Evolutionary conservation across 176 grass and related monocot genomes (phyloP).

Genomic region (Avena insularis): DNA sequence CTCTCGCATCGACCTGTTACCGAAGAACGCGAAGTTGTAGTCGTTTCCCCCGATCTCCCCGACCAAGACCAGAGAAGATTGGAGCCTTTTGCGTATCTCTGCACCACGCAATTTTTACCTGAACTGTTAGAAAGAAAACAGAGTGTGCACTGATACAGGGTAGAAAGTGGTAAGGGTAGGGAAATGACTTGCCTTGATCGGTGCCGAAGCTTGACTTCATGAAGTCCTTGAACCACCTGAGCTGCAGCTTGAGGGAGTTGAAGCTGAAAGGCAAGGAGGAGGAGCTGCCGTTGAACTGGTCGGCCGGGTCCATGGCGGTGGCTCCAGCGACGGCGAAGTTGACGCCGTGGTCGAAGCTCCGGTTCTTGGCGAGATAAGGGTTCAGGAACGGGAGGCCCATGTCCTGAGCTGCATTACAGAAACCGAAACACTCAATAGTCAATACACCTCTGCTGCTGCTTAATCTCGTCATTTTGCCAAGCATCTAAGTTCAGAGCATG

Average conservation of each 20-base stretch:
- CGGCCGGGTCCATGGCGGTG: conserved; percentile 53
- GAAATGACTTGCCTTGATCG: conserved; percentile 36
- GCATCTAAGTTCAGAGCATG: no score
- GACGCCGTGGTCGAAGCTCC: conserved; percentile 60
- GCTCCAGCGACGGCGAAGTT: conserved; percentile 78
- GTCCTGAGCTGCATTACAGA: conserved; percentile 55
- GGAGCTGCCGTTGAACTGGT: conserved; percentile 30
- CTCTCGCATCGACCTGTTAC: conserved; percentile 30
- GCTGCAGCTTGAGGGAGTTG: conserved; percentile 65
- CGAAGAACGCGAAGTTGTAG: conserved; percentile 84
- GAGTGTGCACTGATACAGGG: neutral
- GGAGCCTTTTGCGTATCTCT: conserved; percentile 56
- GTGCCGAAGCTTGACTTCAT: conserved; percentile 47
- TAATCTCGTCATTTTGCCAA: no score
- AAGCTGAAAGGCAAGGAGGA: conserved; percentile 35
- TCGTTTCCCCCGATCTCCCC: conserved; percentile 97
- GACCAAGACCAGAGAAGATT: conserved; percentile 63
- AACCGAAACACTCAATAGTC: neutral
- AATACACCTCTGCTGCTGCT: neutral
- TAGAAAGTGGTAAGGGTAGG: neutral
- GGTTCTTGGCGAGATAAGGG: conserved; percentile 67
- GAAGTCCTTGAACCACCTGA: conserved; percentile 70
- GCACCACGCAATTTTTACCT: neutral
- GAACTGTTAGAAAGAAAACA: neutral
- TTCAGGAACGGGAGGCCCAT: conserved; percentile 67